phyloP scores from a whole-genome alignment of 176 grass and related monocot species.

The Zea mays region Zm-B73-REFERENCE-NAM-5.0 NC_050097.1:211743001-211743500 shows the following conservation, averaged over 20 bases:
- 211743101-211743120: conserved; percentile 61
- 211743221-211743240: conserved; percentile 59
- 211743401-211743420: conserved; percentile 51
- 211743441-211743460: conserved; percentile 53
- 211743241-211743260: conserved; percentile 59
- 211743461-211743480: conserved; percentile 46
- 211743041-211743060: conserved; percentile 67
- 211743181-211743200: conserved; percentile 85
- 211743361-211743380: conserved; percentile 60
- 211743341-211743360: conserved; percentile 33
- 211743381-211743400: conserved; percentile 61
- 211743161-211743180: conserved; percentile 43
- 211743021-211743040: conserved; percentile 44
- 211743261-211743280: conserved; percentile 51
- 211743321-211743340: conserved; percentile 60
- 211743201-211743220: conserved; percentile 78
- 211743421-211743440: conserved; percentile 53
- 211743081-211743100: conserved; percentile 67
- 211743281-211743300: conserved; percentile 52
- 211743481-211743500: conserved; percentile 13
- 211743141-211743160: conserved; percentile 44
- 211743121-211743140: conserved; percentile 75
- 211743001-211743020: conserved; percentile 55
- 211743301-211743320: conserved; percentile 59
- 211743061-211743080: conserved; percentile 71